Conservation (phyloP, 2,329 filamentous ascomycete genomes). For the Madurella fahalii region DNA sequence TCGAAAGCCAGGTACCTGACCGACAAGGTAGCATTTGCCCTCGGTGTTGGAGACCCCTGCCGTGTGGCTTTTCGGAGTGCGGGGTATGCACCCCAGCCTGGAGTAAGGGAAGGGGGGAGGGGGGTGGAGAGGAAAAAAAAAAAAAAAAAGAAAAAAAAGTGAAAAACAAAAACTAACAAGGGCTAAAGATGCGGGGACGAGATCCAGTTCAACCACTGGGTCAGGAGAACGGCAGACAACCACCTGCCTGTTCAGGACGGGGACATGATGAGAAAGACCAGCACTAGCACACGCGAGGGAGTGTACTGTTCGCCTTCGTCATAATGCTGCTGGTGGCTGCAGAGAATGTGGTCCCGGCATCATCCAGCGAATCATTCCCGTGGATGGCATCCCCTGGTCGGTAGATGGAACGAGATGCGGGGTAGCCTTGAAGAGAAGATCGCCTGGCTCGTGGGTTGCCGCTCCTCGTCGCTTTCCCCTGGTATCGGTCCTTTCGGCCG, state of each 20-base stretch:
- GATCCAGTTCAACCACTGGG: slow-evolving; percentile 14
- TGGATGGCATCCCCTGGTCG: slow-evolving; percentile 4
- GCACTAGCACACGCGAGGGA: not conserved
- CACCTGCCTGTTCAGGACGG: slow-evolving; percentile 19
- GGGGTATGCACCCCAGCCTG: slow-evolving; percentile 21
- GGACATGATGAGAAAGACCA: not conserved
- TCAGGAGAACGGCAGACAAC: slow-evolving; percentile 4
- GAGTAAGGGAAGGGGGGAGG: not conserved
- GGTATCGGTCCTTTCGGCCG: slow-evolving; percentile 12
- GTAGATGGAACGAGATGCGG: slow-evolving; percentile 16
- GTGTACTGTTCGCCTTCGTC: not conserved
- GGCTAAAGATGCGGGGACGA: slow-evolving; percentile 16
- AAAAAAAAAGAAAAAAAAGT: not conserved
- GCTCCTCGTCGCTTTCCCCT: not conserved
- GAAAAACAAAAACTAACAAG: not conserved
- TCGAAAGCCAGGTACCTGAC: slow-evolving; percentile 10
- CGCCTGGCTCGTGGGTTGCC: not conserved
- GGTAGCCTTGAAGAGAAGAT: slow-evolving; percentile 8
- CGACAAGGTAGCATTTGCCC: slow-evolving; percentile 1
- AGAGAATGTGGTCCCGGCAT: not conserved
- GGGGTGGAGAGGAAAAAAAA: too few species aligned
- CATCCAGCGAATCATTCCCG: slow-evolving; percentile 1
- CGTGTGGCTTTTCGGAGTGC: slow-evolving; percentile 15
- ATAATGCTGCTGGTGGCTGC: not conserved
- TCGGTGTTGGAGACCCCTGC: not conserved